phyloP scores from a whole-genome alignment of 2,329 filamentous ascomycete species.

The Cephalotrichum gorgonifer region DNA sequence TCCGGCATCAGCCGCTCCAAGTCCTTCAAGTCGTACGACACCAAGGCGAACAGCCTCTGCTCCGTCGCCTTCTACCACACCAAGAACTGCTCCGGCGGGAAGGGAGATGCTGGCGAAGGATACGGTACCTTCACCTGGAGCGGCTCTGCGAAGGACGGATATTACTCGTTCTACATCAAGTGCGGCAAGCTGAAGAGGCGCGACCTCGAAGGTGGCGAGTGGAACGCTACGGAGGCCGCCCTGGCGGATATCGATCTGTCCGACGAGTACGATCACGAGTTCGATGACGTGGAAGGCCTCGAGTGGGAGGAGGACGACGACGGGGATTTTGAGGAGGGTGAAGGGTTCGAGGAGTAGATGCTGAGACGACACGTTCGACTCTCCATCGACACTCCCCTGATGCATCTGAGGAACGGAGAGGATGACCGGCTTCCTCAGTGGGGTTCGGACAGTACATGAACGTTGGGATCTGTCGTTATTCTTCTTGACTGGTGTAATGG shows the following conservation, averaged over 20 bases:
- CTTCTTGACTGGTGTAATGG: no score
- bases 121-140: not conserved
- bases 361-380: conserved; percentile 6
- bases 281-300: not conserved
- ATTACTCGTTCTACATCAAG: not conserved
- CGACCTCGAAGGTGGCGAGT: not conserved
- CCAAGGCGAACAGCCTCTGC: not conserved
- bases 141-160: not conserved
- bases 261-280: not conserved
- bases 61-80: not conserved
- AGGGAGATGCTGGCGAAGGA: not conserved
- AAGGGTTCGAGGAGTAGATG: no score
- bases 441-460: no score
- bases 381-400: no score
- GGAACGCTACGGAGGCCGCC: not conserved
- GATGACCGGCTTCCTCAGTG: no score
- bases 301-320: not conserved
- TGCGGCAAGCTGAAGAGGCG: not conserved
- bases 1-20: not conserved
- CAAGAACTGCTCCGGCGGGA: not conserved
- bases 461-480: no score
- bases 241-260: not conserved
- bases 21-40: not conserved
- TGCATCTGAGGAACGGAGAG: no score
- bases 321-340: conserved; percentile 6